Evolutionary conservation across 495 filamentous ascomycete genomes (phyloP), one percentile per base, ranked within the genome.

Genomic region (Neurospora tetrasperma): DNA sequence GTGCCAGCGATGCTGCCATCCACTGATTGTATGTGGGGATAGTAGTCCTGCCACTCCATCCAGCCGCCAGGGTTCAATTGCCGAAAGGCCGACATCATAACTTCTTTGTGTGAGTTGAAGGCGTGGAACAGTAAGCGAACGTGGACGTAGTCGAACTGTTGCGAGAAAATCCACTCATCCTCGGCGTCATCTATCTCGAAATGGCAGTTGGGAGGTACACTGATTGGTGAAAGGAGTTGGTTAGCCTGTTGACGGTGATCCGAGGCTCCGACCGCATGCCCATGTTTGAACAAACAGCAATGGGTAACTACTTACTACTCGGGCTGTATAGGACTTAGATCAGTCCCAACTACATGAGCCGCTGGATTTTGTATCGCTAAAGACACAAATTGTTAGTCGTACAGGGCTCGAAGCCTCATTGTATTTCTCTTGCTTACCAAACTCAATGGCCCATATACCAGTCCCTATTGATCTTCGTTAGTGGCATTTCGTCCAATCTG

Each of bases 171-270:
- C 86, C 86, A 88, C 8, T 82, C 74, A 59, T 87, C 84, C 76
- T 88, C 86, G 16, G 82, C 82, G 72, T 88, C 85, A 72, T 85
- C 83, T 43, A 87, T 78, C 71, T 85, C 75, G 73, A 88, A 87
- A 14, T 76, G 77, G 69, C 81, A 82, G 74, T 88, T 88, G 18
- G 82, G 77, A 3, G 86, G 84, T 16, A 86, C 77, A 72, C 82
- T 81, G 4, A 40, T 69, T 2, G 14, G 31, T 69, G 31, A 44
- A 11, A 46, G 27, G 7, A 66, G 54, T 66, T 31, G 27, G 27
- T 31, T 66, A 66, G 54, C 54, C 31, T 66, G 14, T 66, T 35
- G 23, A 66, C 31, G 27, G 27, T 35, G 54, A 66, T 66, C 14
- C 7, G 14, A 66, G 14, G 35, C 9, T 68, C 14, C 40, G 31